Conservation (phyloP, 805 yeast genomes). For the Candida berthetii region DNA sequence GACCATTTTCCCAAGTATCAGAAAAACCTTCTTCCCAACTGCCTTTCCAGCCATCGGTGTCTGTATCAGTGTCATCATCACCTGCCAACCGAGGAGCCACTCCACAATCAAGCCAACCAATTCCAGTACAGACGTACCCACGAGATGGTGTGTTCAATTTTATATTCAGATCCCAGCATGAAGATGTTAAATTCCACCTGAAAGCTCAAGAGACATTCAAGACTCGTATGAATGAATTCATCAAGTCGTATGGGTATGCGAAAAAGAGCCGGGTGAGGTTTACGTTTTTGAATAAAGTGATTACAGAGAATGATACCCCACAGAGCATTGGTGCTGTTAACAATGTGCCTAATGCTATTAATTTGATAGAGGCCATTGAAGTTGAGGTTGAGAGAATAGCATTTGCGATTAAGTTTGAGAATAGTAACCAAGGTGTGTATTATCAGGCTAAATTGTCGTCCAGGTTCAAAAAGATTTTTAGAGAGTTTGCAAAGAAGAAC, state of each 20-base stretch:
- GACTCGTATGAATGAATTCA: neutral
- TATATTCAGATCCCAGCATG: neutral
- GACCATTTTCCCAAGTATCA: no score
- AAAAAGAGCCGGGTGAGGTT: neutral
- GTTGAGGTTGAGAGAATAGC: constrained; percentile 27
- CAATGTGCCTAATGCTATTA: neutral
- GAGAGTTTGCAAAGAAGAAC: constrained; percentile 1
- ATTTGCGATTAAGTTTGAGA: constrained; percentile 20
- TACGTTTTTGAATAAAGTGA: neutral
- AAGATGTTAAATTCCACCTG: neutral
- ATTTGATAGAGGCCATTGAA: constrained; percentile 22
- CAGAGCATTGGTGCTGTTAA: neutral
- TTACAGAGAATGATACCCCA: neutral
- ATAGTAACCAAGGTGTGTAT: constrained; percentile 19
- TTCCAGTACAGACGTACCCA: neutral
- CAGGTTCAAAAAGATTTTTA: constrained; percentile 3
- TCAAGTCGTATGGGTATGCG: neutral
- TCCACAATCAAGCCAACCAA: neutral
- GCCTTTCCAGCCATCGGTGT: no score
- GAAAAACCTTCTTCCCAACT: no score
- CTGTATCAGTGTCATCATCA: no score
- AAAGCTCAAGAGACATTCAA: neutral
- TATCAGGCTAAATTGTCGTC: constrained; percentile 1
- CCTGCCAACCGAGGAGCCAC: neutral
- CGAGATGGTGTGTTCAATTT: neutral